Base-by-base conservation (phyloP, 176 grass and related monocot species). In the Hyparrhenia diplandra region DNA sequence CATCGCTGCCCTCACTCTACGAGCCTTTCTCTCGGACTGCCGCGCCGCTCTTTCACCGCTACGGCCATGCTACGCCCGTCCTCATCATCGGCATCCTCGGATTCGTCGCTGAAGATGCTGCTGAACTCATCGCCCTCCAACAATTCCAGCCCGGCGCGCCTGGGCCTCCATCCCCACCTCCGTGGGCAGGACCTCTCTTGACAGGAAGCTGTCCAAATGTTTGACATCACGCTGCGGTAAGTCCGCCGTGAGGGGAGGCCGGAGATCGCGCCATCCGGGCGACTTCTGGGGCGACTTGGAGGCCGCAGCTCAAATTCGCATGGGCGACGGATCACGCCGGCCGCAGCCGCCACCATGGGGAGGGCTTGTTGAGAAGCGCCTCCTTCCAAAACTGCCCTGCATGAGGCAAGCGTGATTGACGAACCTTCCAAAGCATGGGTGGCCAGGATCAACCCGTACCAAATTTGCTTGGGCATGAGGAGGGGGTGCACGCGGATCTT, bases 271-370 rank as follows among this genome's bases (percentile, higher is more conserved):
- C 75, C 64, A 91, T 83, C 70, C 76, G 78, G 82, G 83, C 92
- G 14, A 91, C 90, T 83, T 95, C 86, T 85, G 86, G 76, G 79
- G 96, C 88, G 59, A 91, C 71, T 69, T 98, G n/a, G n/a, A 90
- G 20, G 84, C 83, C 8, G 96, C 92, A 21, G 92, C 88, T 75
- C 96, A 85, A 43, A n/a, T n/a, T n/a, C n/a, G 96, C 96, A 18
- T 95, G 85, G 25, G 96, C 92, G 45, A 98, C 86, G 29, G 95
- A 90, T 76, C 95, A 86, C 7, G 95, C n/a, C 88, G 24, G 95
- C 92, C 14, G 95, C 95, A 2, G 90, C 92, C 21, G 70, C 84
- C 68, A 98, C 86, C 73, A 93, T 70, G n/a, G n/a, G n/a, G n/a
- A n/a, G n/a, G 39, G 88, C 51, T 88, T 80, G 79, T 79, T 90